A percentile compares a stretch with the other conserved stretches of the same genome.
phyloP scores from a whole-genome alignment of 108 stramenopile genomes.

The Skeletonema grethae region DNA sequence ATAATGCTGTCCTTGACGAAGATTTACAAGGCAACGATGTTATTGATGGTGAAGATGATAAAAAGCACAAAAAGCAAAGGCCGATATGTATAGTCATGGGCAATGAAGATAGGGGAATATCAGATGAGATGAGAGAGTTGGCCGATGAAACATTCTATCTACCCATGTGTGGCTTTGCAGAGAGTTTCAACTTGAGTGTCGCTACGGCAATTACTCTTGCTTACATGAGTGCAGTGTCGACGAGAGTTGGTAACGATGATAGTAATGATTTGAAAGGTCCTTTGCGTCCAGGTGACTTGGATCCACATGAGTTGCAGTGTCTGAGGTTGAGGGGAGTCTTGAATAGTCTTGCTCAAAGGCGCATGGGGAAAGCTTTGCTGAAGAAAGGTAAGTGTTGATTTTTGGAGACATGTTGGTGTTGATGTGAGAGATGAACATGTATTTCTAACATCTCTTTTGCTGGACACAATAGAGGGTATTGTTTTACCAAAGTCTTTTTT shows the following conservation, averaged over 20 bases:
- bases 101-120: conserved; percentile 89
- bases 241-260: conserved; percentile 19
- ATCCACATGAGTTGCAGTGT: conserved; percentile 64
- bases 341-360: conserved; percentile 70
- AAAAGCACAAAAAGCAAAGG: conserved; percentile 26
- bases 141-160: conserved; percentile 83
- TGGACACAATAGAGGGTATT: conserved; percentile 43
- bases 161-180: conserved; percentile 91
- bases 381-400: conserved; percentile 36
- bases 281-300: conserved; percentile 78
- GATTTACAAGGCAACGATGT: neutral
- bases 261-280: conserved; percentile 49
- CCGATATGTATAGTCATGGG: conserved; percentile 90
- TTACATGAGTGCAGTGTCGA: conserved; percentile 67
- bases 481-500: conserved; percentile 51
- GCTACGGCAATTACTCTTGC: conserved; percentile 86
- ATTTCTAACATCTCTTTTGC: neutral
- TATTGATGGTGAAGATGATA: neutral
- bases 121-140: conserved; percentile 55
- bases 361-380: conserved; percentile 63
- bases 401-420: neutral
- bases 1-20: neutral
- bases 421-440: neutral
- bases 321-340: conserved; percentile 69
- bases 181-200: conserved; percentile 88